These are phyloP conservation scores for Thalassia testudinum DNA, from an alignment of 116 monocot genomes.

Conservation along the genomic window DNA sequence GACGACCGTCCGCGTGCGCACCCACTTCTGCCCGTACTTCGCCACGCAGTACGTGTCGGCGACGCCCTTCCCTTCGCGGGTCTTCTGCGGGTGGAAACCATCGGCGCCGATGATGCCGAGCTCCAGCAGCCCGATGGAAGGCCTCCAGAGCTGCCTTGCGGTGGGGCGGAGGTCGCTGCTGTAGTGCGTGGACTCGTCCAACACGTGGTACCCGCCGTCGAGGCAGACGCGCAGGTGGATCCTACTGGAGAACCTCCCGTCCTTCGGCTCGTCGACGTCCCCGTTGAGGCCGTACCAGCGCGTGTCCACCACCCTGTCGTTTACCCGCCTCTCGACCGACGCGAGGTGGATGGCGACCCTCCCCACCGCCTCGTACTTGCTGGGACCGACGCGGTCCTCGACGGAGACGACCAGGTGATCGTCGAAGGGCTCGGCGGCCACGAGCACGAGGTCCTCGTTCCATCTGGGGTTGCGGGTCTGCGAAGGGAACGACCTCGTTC, in stretches of 20 bases:
- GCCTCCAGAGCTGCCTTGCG: conserved; percentile 30
- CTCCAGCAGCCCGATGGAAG: conserved; percentile 24
- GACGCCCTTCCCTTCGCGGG: conserved; percentile 17
- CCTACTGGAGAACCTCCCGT: conserved; percentile 13
- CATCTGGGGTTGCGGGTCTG: conserved; percentile 32
- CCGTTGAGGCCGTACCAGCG: conserved; percentile 22
- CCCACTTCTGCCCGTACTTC: conserved; percentile 38
- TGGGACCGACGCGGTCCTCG: conserved; percentile 22
- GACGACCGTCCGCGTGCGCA: conserved; percentile 21
- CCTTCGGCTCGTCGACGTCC: conserved; percentile 10
- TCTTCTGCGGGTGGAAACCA: conserved; percentile 20
- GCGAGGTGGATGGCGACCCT: conserved; percentile 12
- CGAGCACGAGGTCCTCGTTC: conserved; percentile 45
- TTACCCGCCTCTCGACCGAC: conserved; percentile 8
- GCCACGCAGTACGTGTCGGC: conserved; percentile 34
- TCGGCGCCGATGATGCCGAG: conserved; percentile 22
- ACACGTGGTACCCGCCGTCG: conserved; percentile 35
- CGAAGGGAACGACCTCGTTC: conserved; percentile 29
- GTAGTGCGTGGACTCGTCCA: conserved; percentile 36
- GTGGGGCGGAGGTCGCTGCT: conserved; percentile 32
- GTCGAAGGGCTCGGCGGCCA: conserved; percentile 33
- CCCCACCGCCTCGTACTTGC: conserved; percentile 26
- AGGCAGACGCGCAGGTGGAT: conserved; percentile 26
- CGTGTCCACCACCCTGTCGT: conserved; percentile 12
- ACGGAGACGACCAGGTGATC: conserved; percentile 22